phyloP scores from a whole-genome alignment of 108 stramenopile genomes.

The Nitzschia sp. region DNA sequence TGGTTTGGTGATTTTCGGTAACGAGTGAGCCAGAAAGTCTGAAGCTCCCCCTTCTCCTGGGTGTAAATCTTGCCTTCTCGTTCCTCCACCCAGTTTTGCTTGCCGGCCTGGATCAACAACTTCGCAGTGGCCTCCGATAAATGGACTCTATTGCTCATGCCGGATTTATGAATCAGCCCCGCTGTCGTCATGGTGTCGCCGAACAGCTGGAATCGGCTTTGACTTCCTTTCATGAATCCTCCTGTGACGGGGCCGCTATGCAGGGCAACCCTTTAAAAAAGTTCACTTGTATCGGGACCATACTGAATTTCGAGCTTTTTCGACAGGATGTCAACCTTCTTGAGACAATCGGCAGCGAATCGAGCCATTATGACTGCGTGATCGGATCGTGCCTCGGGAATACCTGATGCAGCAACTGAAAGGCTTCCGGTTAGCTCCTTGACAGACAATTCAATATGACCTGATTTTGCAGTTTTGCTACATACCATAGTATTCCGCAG shows the following conservation, averaged over 20 bases:
- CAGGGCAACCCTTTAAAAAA: slow-evolving; percentile 18
- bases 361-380: slow-evolving; percentile 19
- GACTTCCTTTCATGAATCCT: slow-evolving; percentile 12
- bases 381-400: background rate
- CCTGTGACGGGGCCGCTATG: slow-evolving; percentile 33
- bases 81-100: slow-evolving; percentile 4
- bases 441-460: too few species aligned
- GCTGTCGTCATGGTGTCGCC: slow-evolving; percentile 34
- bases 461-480: too few species aligned
- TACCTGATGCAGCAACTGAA: too few species aligned
- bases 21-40: slow-evolving; percentile 14
- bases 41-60: slow-evolving; percentile 17
- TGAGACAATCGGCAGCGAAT: slow-evolving; percentile 8
- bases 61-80: slow-evolving; percentile 3
- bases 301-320: slow-evolving; percentile 11
- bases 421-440: too few species aligned
- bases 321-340: background rate
- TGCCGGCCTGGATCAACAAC: slow-evolving; percentile 10
- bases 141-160: slow-evolving; percentile 3
- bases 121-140: slow-evolving; percentile 17
- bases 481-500: too few species aligned
- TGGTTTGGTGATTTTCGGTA: too few species aligned
- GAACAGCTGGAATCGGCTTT: too few species aligned
- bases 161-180: background rate
- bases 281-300: slow-evolving; percentile 12